Evolutionary conservation across 306 rosid species (phyloP), one percentile per base, ranked within the genome.

Genomic region (Luffa acutangula): DNA sequence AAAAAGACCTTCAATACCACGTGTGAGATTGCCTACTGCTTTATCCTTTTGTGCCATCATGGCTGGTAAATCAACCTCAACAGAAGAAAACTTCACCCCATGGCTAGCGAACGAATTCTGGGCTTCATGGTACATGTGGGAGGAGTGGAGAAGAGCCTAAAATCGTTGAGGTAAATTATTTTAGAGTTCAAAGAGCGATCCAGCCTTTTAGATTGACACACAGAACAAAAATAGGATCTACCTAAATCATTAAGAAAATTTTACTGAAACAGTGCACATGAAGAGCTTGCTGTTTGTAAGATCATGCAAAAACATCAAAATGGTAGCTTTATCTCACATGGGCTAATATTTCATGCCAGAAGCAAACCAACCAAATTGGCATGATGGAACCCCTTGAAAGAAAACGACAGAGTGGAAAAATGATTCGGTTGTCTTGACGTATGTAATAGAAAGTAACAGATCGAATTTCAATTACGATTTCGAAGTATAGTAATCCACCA

Each of bases 61-160:
- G 85, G 97, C 97, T 51, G 92, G 86, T 79, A 95, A 91, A 86
- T 95, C 98, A 58, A 95, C 81, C 87, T 92, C 97, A 5, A 95
- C 91, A 57, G 89, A 82, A 18, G 97, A 85, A 63, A 91, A 8
- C 87, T 89, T 95, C 72, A 95, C 90, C 69, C 98, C 97, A 73
- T 95, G 97, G 85, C 39, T 72, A 74, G 91, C 82, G 71, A 95
- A 95, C 59, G 98, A 17, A 80, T 95, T 97, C 86, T 83, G 84
- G 59, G 98, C 98, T 88, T 95, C 98, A 82, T 95, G 91, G 83
- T 91, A 95, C 98, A 92, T 85, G 84, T 92, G 97, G 21, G 97
- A 90, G 76, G 98, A 95, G 83, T 95, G 98, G 81, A 95, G 90
- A 56, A 95, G 97, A 0, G 98, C 97, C 98, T 95, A 63, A 63